These are phyloP conservation scores for Novymonas esmeraldas DNA, from an alignment of 208 protist genomes.

Conservation along the genomic window DNA sequence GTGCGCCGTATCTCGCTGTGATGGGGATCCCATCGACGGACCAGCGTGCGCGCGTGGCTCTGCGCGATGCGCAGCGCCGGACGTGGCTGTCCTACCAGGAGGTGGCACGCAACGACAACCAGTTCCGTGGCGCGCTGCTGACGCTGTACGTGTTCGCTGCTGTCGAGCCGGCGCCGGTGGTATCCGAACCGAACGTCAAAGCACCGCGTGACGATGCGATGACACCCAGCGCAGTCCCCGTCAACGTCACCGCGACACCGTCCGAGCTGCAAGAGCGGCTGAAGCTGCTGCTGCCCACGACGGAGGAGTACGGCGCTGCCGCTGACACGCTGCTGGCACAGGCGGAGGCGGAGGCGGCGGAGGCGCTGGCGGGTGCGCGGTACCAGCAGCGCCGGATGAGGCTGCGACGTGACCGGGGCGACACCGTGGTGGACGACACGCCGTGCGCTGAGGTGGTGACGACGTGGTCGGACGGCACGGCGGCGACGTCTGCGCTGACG, in stretches of 20 bases:
- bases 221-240: too few species aligned
- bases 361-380: background rate
- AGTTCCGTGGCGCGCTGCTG: conserved; percentile 32
- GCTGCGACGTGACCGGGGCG: background rate
- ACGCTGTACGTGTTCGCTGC: conserved; percentile 30
- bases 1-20: too few species aligned
- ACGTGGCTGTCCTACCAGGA: conserved; percentile 44
- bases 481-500: conserved; percentile 6
- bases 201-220: background rate
- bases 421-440: background rate
- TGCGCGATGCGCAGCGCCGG: conserved; percentile 33
- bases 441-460: background rate
- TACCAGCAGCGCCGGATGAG: background rate
- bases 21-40: too few species aligned
- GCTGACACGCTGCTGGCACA: background rate
- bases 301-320: conserved; percentile 15
- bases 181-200: background rate
- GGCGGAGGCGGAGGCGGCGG: too few species aligned
- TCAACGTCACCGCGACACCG: too few species aligned
- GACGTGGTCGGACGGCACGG: background rate
- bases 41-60: conserved; percentile 11
- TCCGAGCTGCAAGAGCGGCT: background rate
- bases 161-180: background rate
- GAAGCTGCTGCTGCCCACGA: conserved; percentile 14
- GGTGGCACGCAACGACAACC: conserved; percentile 33